Percentiles rank a stretch among this genome's conserved stretches.
phyloP scores from a whole-genome alignment of 2,329 filamentous ascomycete species.

The Penicillium fuscoglaucum region DNA sequence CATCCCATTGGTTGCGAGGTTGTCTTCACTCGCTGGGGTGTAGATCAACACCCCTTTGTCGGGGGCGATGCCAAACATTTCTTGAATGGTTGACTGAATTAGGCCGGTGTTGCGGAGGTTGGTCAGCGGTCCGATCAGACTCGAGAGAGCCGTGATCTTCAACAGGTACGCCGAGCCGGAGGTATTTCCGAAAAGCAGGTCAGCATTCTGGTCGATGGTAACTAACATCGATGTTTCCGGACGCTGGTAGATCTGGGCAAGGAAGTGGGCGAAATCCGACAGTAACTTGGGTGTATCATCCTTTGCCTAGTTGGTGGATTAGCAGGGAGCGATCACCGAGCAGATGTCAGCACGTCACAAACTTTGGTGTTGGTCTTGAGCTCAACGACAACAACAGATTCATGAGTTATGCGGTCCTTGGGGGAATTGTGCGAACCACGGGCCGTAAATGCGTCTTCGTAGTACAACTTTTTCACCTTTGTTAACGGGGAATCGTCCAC shows the following conservation, averaged over 20 bases:
- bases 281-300: conserved; percentile 74
- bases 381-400: conserved; percentile 63
- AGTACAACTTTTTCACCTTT: conserved; percentile 42
- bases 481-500: conserved; percentile 16
- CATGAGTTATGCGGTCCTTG: conserved; percentile 52
- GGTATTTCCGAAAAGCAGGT: conserved; percentile 71
- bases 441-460: conserved; percentile 41
- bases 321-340: conserved; percentile 13
- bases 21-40: conserved; percentile 67
- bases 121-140: conserved; percentile 67
- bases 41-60: conserved; percentile 74
- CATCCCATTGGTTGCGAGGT: conserved; percentile 67
- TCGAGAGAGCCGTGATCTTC: conserved; percentile 68
- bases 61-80: conserved; percentile 65
- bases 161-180: conserved; percentile 79
- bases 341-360: conserved; percentile 29
- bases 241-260: conserved; percentile 74
- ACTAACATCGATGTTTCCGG: conserved; percentile 73
- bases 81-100: conserved; percentile 72
- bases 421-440: conserved; percentile 39
- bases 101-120: conserved; percentile 81
- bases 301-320: conserved; percentile 53
- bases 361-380: conserved; percentile 66
- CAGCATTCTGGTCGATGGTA: conserved; percentile 71
- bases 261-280: conserved; percentile 68